These are phyloP conservation scores for Arthrocladium fulminans DNA, from an alignment of 2,329 filamentous ascomycete species.

Conservation along the genomic window DNA sequence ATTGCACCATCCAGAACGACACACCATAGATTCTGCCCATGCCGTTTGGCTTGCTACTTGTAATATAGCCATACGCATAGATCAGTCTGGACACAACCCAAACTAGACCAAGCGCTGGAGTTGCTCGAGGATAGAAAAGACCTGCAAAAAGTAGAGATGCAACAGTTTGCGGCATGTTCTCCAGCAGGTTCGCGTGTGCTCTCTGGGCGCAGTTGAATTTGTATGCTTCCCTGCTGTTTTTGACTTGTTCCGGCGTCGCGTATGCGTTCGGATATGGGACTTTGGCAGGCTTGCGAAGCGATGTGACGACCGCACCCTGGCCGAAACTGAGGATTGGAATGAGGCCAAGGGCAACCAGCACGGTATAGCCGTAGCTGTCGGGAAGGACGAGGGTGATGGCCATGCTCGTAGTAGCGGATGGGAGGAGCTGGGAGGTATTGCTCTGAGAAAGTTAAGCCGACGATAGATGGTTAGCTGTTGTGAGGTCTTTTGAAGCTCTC, in stretches of 20 bases:
- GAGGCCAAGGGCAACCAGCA: slow-evolving; percentile 45
- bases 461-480: not conserved
- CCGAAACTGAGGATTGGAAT: slow-evolving; percentile 45
- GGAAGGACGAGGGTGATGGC: slow-evolving; percentile 15
- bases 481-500: too few species aligned
- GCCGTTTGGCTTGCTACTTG: slow-evolving; percentile 24
- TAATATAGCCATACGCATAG: slow-evolving; percentile 42
- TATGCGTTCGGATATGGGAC: slow-evolving; percentile 52
- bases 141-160: slow-evolving; percentile 47
- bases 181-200: slow-evolving; percentile 51
- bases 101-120: slow-evolving; percentile 37
- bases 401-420: slow-evolving; percentile 11
- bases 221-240: slow-evolving; percentile 37
- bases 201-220: slow-evolving; percentile 48
- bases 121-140: slow-evolving; percentile 43
- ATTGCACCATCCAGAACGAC: slow-evolving; percentile 34
- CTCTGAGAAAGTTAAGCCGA: not conserved
- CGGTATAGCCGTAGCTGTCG: slow-evolving; percentile 39
- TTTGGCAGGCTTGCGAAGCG: slow-evolving; percentile 43
- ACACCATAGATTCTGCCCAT: slow-evolving; percentile 29
- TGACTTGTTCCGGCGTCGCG: slow-evolving; percentile 48
- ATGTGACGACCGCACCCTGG: slow-evolving; percentile 41
- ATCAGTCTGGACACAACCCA: slow-evolving; percentile 46
- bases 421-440: not conserved
- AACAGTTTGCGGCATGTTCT: slow-evolving; percentile 47